Conservation (phyloP, 768 basidiomycete genomes). For the Pleurotus platypus region DNA sequence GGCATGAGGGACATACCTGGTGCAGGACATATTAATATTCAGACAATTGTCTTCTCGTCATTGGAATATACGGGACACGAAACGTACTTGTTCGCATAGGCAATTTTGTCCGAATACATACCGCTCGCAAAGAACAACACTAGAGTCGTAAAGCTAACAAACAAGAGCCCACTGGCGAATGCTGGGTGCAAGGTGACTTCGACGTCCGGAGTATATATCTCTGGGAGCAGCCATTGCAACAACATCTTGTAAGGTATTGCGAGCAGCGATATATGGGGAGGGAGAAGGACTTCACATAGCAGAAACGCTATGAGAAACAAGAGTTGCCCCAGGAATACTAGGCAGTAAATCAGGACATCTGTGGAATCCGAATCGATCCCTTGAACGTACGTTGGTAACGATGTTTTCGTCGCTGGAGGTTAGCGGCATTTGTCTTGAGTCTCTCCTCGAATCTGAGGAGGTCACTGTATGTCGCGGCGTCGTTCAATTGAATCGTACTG, state of each 20-base stretch:
- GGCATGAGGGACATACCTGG: slow-evolving; percentile 93
- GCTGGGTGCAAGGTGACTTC: slow-evolving; percentile 64
- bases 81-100: slow-evolving; percentile 89
- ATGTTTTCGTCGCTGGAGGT: slow-evolving; percentile 71
- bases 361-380: not conserved
- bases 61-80: not conserved
- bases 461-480: slow-evolving; percentile 81
- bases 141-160: slow-evolving; percentile 87
- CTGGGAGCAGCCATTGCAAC: slow-evolving; percentile 50
- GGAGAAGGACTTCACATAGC: slow-evolving; percentile 70
- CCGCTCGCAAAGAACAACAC: slow-evolving; percentile 95
- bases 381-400: slow-evolving; percentile 71
- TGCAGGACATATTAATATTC: not conserved
- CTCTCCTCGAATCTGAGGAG: slow-evolving; percentile 92
- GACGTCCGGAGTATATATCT: slow-evolving; percentile 37
- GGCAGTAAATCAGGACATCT: not conserved
- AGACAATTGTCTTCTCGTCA: not conserved
- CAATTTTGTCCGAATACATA: slow-evolving; percentile 94
- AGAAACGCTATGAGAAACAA: slow-evolving; percentile 67
- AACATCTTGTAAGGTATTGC: slow-evolving; percentile 54
- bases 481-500: slow-evolving; percentile 55
- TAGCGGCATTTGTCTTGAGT: slow-evolving; percentile 90
- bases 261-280: slow-evolving; percentile 59
- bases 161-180: slow-evolving; percentile 72
- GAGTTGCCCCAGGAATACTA: slow-evolving; percentile 77